phyloP scores from a whole-genome alignment of 352 stramenopile genomes.

The Globisporangium splendens region DNA sequence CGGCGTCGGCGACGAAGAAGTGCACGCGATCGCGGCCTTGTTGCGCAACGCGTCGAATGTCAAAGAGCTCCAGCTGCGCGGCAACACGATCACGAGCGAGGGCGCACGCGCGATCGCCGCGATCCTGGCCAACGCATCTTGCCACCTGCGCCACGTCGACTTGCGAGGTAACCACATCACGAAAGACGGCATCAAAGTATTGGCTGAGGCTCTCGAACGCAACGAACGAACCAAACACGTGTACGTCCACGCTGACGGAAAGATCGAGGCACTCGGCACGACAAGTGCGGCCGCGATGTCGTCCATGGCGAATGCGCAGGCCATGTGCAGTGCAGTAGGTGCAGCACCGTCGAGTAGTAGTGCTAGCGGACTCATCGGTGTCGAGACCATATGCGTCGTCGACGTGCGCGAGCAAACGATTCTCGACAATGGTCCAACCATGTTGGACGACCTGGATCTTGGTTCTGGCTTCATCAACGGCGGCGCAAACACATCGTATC shows the following conservation, averaged over 20 bases:
- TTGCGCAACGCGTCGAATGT: conserved; percentile 88
- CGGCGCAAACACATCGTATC: background rate
- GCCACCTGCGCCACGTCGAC: conserved; percentile 85
- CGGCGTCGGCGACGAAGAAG: conserved; percentile 93
- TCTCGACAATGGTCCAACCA: conserved; percentile 9
- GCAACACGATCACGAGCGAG: conserved; percentile 91
- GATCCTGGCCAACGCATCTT: conserved; percentile 78
- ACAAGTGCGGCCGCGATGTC: conserved; percentile 29
- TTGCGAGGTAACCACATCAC: conserved; percentile 90
- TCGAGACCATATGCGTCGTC: conserved; percentile 94
- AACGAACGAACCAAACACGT: conserved; percentile 93
- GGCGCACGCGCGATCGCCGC: conserved; percentile 91
- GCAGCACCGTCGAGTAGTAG: conserved; percentile 12
- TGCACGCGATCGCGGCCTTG: conserved; percentile 92
- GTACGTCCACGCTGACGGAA: conserved; percentile 94
- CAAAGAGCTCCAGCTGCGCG: conserved; percentile 91
- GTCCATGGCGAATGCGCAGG: conserved; percentile 45
- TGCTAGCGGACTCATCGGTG: conserved; percentile 59
- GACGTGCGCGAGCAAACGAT: conserved; percentile 89
- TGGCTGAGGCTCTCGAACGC: conserved; percentile 93
- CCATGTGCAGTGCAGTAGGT: conserved; percentile 31
- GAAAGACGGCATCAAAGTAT: conserved; percentile 89
- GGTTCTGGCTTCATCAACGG: background rate
- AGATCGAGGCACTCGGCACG: conserved; percentile 93
- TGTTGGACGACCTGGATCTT: conserved; percentile 8